Conservation (phyloP, 2,329 filamentous ascomycete species). For the Keithomyces neogunnii region DNA sequence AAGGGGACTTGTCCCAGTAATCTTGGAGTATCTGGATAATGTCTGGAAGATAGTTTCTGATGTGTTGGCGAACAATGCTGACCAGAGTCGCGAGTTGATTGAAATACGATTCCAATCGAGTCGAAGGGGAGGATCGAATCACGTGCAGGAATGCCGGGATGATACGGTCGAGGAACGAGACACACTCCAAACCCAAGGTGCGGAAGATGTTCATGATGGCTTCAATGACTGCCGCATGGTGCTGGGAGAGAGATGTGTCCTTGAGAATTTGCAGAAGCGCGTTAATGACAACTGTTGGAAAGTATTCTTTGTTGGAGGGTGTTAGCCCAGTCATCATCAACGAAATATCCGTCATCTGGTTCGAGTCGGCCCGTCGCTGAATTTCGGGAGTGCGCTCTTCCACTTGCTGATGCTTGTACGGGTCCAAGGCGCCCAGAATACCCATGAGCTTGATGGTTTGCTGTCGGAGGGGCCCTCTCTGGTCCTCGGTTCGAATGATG, state of each 20-base stretch:
- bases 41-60: slow-evolving; percentile 78
- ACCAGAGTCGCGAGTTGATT: slow-evolving; percentile 92
- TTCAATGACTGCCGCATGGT: slow-evolving; percentile 90
- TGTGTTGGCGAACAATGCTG: slow-evolving; percentile 92
- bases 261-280: slow-evolving; percentile 87
- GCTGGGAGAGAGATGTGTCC: slow-evolving; percentile 79
- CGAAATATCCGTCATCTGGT: slow-evolving; percentile 80
- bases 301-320: slow-evolving; percentile 96
- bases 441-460: slow-evolving; percentile 97
- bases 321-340: slow-evolving; percentile 97
- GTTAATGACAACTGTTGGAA: slow-evolving; percentile 95
- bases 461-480: slow-evolving; percentile 74
- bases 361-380: slow-evolving; percentile 55
- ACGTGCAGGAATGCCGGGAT: slow-evolving; percentile 89
- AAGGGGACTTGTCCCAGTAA: slow-evolving; percentile 76
- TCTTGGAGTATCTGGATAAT: slow-evolving; percentile 83
- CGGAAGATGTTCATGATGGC: slow-evolving; percentile 99
- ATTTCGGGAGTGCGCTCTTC: slow-evolving; percentile 81
- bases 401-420: slow-evolving; percentile 89
- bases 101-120: slow-evolving; percentile 88
- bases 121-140: slow-evolving; percentile 70
- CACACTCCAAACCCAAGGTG: slow-evolving; percentile 90
- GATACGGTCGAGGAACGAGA: slow-evolving; percentile 87
- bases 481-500: slow-evolving; percentile 84
- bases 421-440: slow-evolving; percentile 88